These are phyloP conservation scores for Sporopachydermia cereana DNA, from an alignment of 1,139 yeast genomes.

Conservation along the genomic window DNA sequence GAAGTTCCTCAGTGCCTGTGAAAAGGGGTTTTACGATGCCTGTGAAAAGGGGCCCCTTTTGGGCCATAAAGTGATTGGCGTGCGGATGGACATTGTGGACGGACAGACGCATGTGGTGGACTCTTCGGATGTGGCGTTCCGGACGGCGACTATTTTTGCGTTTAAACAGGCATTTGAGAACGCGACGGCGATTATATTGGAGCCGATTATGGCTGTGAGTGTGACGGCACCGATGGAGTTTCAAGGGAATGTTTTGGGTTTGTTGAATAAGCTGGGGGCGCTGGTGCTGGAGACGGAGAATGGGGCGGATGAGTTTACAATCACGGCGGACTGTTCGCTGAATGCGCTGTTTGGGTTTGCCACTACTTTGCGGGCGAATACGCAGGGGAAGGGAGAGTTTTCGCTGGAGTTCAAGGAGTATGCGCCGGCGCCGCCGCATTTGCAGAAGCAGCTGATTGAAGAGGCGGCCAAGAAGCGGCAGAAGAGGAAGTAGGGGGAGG, in stretches of 20 bases:
- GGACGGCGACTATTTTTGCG: constrained; percentile 86
- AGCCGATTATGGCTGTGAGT: constrained; percentile 91
- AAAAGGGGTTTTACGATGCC: constrained; percentile 90
- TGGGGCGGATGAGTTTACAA: constrained; percentile 88
- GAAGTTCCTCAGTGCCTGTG: constrained; percentile 88
- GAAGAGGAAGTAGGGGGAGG: constrained; percentile 15
- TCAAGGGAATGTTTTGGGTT: constrained; percentile 88
- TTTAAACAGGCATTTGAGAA: constrained; percentile 81
- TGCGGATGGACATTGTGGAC: constrained; percentile 85
- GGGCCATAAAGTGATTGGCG: constrained; percentile 91
- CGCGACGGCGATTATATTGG: constrained; percentile 80
- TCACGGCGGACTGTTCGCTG: constrained; percentile 88
- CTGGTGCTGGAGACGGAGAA: constrained; percentile 89
- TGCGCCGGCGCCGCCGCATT: constrained; percentile 81
- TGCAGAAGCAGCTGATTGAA: constrained; percentile 82
- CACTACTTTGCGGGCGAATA: constrained; percentile 86
- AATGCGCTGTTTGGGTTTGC: constrained; percentile 96
- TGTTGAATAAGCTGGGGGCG: constrained; percentile 86
- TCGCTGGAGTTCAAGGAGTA: constrained; percentile 89
- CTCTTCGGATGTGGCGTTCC: constrained; percentile 90
- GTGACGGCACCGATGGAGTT: constrained; percentile 93
- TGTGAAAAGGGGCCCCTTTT: constrained; percentile 93
- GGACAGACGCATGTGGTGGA: constrained; percentile 98
- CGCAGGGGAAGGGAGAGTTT: constrained; percentile 99
- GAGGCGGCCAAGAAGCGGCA: constrained; percentile 56